phyloP scores from a whole-genome alignment of 1,284 basidiomycete genomes.

The Puccinia hordei region DNA sequence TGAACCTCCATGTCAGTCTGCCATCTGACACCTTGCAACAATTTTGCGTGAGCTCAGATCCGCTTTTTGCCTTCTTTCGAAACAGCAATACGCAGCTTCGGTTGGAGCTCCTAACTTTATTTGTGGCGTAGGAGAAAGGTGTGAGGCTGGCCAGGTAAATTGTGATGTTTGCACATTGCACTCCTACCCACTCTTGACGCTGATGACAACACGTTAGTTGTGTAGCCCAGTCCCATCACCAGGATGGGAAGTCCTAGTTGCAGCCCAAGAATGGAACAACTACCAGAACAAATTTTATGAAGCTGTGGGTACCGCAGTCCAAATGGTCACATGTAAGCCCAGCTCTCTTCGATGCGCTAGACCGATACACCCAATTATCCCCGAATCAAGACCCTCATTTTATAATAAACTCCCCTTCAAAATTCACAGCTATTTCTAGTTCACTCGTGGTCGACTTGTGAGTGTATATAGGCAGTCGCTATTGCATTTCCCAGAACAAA shows the following conservation, averaged over 20 bases:
- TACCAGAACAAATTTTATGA: conserved; percentile 41
- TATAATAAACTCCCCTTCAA: neutral
- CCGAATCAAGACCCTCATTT: neutral
- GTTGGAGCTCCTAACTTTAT: conserved; percentile 38
- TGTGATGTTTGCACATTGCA: neutral
- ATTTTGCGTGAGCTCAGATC: neutral
- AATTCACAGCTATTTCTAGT: conserved; percentile 36
- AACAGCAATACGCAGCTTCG: conserved; percentile 33
- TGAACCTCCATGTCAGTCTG: conserved; percentile 19
- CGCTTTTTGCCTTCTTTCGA: neutral
- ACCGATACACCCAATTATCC: neutral
- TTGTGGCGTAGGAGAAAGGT: conserved; percentile 39
- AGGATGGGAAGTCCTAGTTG: conserved; percentile 36
- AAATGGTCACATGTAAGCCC: conserved; percentile 40
- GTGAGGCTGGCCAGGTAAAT: conserved; percentile 36
- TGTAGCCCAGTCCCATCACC: conserved; percentile 36
- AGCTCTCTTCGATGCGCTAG: neutral
- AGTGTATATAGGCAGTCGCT: neutral
- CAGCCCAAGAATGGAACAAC: conserved; percentile 49
- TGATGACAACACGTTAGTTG: neutral
- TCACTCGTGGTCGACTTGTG: conserved; percentile 39
- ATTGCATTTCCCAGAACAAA: neutral
- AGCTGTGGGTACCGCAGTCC: conserved; percentile 38
- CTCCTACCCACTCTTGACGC: too few species aligned
- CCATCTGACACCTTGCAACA: neutral